Conservation (phyloP, 371 early-diverging fungal species). For the Mortierella sp. region DNA sequence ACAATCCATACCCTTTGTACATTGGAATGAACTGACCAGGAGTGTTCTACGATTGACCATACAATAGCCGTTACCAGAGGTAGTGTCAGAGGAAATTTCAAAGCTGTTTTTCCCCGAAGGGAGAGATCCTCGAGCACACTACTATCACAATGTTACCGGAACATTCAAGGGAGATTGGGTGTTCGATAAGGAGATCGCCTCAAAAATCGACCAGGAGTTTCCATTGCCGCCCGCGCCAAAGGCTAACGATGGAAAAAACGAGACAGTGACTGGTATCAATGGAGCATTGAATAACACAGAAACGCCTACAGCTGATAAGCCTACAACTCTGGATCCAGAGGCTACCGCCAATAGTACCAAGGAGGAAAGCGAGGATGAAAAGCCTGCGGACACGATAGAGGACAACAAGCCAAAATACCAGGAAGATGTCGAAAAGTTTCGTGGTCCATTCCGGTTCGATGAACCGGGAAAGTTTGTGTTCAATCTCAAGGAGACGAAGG, state of each 20-base stretch:
- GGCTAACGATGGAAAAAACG: constrained; percentile 22
- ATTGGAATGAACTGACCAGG: not conserved
- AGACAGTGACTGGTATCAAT: constrained; percentile 11
- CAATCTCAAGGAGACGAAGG: constrained; percentile 59
- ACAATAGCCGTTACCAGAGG: constrained; percentile 58
- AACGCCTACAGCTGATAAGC: not conserved
- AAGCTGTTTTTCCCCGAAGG: constrained; percentile 51
- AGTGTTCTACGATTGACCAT: not conserved
- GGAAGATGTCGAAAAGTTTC: constrained; percentile 33
- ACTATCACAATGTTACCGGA: constrained; percentile 72
- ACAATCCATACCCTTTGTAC: not conserved
- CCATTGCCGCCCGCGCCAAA: constrained; percentile 50
- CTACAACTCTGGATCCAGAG: too few relatives aligned
- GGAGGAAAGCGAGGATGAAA: constrained; percentile 6
- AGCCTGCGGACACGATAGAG: constrained; percentile 24
- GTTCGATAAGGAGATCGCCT: constrained; percentile 8
- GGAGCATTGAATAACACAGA: too few relatives aligned
- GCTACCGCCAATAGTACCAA: not conserved
- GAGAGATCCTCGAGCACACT: constrained; percentile 52
- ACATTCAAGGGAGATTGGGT: constrained; percentile 64
- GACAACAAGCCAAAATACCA: constrained; percentile 29
- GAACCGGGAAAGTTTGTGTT: constrained; percentile 57
- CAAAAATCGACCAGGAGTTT: constrained; percentile 12
- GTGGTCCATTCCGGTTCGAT: constrained; percentile 42
- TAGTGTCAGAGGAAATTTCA: constrained; percentile 50